Base-by-base conservation (phyloP, 148 eudicot genomes). In the Gaultheria prostrata region DNA sequence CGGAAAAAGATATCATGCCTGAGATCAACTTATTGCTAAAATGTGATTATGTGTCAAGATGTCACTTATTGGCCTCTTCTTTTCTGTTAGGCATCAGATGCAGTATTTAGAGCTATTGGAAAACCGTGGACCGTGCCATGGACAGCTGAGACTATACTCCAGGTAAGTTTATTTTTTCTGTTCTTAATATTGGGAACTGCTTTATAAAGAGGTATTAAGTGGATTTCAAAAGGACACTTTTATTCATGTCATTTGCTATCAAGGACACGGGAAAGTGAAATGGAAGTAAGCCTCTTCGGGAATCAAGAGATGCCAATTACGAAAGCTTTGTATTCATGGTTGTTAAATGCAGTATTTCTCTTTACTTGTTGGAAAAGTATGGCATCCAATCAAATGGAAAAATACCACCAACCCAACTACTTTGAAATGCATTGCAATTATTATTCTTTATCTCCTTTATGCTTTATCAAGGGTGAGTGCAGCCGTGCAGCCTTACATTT, bases 41-140 rank as follows among this genome's bases (percentile, higher is more conserved):
- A 26, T 8, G 45, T 28, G 53, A 6, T 67, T 21, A 15, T 80
- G 8, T 18, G 39, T 63, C n/a, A 15, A 24, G 56, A 11, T 76
- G 14, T 54, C 20, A 26, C 65, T 53, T 10, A 77, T 82, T 51
- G 61, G 82, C 82, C 70, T 39, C 51, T 20, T 74, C 2, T 59
- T 73, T 48, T 81, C 6, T 30, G 30, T 67, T 92, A 94, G 98
- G 90, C 85, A 48, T 87, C 82, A 85, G 88, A 85, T 89, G 87
- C 93, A 50, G 84, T 90, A 39, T 83, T 87, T 87, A 86, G 73
- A 80, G 90, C 88, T 45, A 76, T 89, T 77, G 94, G 93, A 74
- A 90, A 90, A 80, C 91, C 92, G 20, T 95, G 98, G 98, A 91
- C 84, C 73, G 98, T 95, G 70, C 98, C 98, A 76, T 95, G 98